Evolutionary conservation across 2,329 filamentous ascomycete genomes (phyloP).

Genomic region (Chalaropsis thielavioides): DNA sequence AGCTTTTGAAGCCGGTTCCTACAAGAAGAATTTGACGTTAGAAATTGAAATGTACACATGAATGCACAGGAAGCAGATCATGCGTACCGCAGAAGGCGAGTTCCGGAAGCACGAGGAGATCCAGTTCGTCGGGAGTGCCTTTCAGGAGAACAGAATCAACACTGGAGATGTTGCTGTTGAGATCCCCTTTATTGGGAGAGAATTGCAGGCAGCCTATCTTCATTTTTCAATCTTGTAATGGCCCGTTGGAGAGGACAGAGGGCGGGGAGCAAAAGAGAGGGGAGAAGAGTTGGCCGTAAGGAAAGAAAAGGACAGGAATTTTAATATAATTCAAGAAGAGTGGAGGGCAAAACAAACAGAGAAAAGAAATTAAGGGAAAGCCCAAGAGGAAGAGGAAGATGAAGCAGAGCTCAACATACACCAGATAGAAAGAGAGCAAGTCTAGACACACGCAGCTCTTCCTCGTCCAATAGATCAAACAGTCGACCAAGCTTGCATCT

Average conservation of each 20-base stretch:
- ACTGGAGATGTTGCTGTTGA: conserved; percentile 54
- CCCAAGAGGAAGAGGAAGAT: background rate
- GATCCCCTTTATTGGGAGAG: conserved; percentile 51
- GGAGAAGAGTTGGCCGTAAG: background rate
- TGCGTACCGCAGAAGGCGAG: conserved; percentile 38
- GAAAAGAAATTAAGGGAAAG: background rate
- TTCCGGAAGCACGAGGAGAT: conserved; percentile 54
- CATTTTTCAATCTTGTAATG: conserved; percentile 29
- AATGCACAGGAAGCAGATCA: background rate
- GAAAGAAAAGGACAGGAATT: background rate
- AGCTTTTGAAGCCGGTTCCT: conserved; percentile 56
- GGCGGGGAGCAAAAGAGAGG: background rate
- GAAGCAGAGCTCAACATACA: no score
- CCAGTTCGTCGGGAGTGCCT: conserved; percentile 34
- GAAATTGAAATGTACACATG: background rate
- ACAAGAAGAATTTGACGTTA: background rate
- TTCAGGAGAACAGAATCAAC: conserved; percentile 46
- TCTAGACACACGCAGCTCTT: no score
- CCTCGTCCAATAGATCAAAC: no score
- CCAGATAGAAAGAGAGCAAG: no score
- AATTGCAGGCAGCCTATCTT: conserved; percentile 59
- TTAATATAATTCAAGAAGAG: background rate
- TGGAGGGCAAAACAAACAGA: background rate
- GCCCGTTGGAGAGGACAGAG: background rate
- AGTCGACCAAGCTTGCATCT: no score